Base-by-base conservation (phyloP, 148 eudicot genomes). In the Nepenthes gracilis region DNA sequence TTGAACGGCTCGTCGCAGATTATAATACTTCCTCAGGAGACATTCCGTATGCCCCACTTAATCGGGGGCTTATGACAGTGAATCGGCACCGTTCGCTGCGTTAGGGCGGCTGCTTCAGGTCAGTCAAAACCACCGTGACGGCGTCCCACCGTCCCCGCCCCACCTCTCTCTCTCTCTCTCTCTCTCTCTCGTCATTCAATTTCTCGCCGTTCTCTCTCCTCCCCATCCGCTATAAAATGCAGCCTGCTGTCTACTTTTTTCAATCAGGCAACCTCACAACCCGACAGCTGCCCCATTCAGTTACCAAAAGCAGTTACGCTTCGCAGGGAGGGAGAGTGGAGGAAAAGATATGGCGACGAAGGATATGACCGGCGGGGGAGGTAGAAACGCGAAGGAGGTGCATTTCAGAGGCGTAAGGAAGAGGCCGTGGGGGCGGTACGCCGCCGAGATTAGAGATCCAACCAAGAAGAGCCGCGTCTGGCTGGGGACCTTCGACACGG, bases 401-500 rank as follows among this genome's bases (percentile, higher is more conserved):
- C 73, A 64, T 69, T 68, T 59, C 69, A 48, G 73, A 50, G 77
- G 77, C 4, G 73, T 74, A 33, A 49, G 77, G 50, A 63, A 69
- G 68, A 36, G 77, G 52, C 77, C 77, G 12, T 73, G 77, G 77
- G 77, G 77, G 2, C 57, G 77, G 2, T 73, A 73, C 69, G 77
- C 77, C 14, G 77, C 77, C 7, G 77, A 73, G 68, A 73, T 73
- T 36, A 51, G 77, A 2, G 72, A 73, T 9, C 77, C 77, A 0
- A 35, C 36, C 11, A 73, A 68, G 68, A 73, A 64, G 61, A 73
- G 68, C 60, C 79, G 75, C 1, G 75, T 76, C n/a, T 76, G 75
- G 75, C 35, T 70, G 0, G 75, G 79, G 1, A 75, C 75, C 48
- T 75, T 71, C 47, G 75, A 75, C 50, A 70, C 79, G 35, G 75